A percentile compares a stretch with the other conserved stretches of the same genome.
phyloP scores from a whole-genome alignment of 2,329 filamentous ascomycete species.

The Cercospora zeina region DNA sequence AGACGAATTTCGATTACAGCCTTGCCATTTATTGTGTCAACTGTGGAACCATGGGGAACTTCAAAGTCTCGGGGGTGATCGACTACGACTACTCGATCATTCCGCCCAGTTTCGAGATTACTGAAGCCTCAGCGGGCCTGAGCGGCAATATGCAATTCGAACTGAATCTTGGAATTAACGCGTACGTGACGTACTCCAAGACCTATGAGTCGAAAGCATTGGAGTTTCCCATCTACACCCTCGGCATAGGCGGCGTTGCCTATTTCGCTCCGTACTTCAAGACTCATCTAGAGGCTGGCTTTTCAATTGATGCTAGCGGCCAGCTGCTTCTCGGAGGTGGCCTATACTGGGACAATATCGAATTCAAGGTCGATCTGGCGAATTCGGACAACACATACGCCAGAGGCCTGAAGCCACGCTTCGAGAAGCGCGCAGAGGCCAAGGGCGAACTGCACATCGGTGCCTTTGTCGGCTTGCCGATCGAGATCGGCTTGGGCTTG shows the following conservation, averaged over 20 bases:
- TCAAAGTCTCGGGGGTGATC: not conserved
- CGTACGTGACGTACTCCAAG: not conserved
- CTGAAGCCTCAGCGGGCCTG: not conserved
- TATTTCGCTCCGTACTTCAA: conserved; percentile 12
- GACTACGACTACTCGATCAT: not conserved
- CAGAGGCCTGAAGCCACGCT: not conserved
- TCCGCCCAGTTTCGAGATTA: not conserved
- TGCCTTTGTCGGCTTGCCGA: conserved; percentile 10
- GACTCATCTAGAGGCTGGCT: not conserved
- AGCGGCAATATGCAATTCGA: not conserved
- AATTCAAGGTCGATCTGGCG: conserved; percentile 11
- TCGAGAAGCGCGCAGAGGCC: conserved; percentile 2
- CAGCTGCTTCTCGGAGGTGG: conserved; percentile 8
- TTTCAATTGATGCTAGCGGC: conserved; percentile 7
- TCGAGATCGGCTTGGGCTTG: conserved; percentile 8
- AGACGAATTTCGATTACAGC: not conserved
- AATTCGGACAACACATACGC: conserved; percentile 1
- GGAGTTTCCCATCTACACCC: not conserved
- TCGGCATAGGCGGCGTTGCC: not conserved
- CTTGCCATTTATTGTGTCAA: not conserved
- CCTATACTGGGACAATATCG: conserved; percentile 12
- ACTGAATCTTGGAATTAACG: not conserved
- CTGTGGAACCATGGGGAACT: not conserved
- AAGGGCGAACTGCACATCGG: conserved; percentile 7
- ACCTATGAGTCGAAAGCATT: not conserved